phyloP scores from a whole-genome alignment of 2,329 filamentous ascomycete genomes.

The Aspergillus floridensis region DNA sequence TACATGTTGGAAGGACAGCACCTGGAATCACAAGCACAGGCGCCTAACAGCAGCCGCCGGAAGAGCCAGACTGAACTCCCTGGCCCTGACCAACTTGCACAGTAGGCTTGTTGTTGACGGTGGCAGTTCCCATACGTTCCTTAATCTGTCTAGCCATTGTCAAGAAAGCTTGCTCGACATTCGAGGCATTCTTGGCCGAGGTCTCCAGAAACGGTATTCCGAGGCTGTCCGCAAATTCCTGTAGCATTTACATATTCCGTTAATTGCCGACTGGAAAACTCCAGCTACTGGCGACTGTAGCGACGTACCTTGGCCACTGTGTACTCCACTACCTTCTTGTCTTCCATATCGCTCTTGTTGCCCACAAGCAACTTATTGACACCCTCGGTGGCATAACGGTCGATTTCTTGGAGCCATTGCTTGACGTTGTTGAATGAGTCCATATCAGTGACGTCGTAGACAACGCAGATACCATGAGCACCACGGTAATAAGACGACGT shows the following conservation, averaged over 20 bases:
- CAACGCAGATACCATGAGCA: slow-evolving; percentile 97
- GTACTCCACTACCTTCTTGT: slow-evolving; percentile 99
- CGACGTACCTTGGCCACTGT: slow-evolving; percentile 89
- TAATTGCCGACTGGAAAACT: slow-evolving; percentile 1
- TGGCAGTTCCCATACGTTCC: slow-evolving; percentile 97
- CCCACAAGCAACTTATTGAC: slow-evolving; percentile 99
- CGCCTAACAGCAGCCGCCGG: slow-evolving; percentile 84
- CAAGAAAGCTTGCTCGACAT: slow-evolving; percentile 99
- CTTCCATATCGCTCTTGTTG: slow-evolving; percentile 99
- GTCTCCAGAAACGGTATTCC: slow-evolving; percentile 99
- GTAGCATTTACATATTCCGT: slow-evolving; percentile 15
- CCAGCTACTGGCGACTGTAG: background rate
- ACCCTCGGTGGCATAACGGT: slow-evolving; percentile 97
- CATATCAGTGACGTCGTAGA: slow-evolving; percentile 99
- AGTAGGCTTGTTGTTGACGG: slow-evolving; percentile 97
- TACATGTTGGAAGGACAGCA: slow-evolving; percentile 15
- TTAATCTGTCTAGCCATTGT: slow-evolving; percentile 99
- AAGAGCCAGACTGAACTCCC: slow-evolving; percentile 83
- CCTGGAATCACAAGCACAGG: slow-evolving; percentile 19
- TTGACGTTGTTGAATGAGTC: slow-evolving; percentile 99
- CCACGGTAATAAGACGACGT: slow-evolving; percentile 99
- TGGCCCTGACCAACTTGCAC: slow-evolving; percentile 94
- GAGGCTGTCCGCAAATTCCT: slow-evolving; percentile 99
- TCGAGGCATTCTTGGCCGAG: slow-evolving; percentile 98
- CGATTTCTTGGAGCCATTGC: slow-evolving; percentile 99